These are phyloP conservation scores for Leptodermis oblonga DNA, from an alignment of 257 asterid species.

Conservation along the genomic window DNA sequence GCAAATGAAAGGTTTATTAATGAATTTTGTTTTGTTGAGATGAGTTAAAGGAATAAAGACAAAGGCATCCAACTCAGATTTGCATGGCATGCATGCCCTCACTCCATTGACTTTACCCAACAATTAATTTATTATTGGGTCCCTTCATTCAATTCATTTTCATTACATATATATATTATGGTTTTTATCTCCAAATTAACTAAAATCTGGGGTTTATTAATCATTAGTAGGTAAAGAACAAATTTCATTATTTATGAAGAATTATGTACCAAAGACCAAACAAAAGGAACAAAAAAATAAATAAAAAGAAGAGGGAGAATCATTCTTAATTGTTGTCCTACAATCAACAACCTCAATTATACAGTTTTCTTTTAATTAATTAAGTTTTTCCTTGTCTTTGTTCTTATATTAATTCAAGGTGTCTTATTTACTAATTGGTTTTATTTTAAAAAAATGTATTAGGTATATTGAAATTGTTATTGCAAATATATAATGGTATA, in stretches of 20 bases:
- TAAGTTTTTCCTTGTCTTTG: too few species aligned
- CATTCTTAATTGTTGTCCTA: not conserved
- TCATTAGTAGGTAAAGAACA: not conserved
- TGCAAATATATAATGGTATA: too few species aligned
- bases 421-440: too few species aligned
- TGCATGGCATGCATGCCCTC: constrained; percentile 1
- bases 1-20: not conserved
- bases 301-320: not conserved
- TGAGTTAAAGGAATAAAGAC: not conserved
- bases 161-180: too few species aligned
- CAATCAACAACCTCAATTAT: not conserved
- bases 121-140: not conserved
- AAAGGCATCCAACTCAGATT: not conserved
- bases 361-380: too few species aligned
- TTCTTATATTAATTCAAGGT: too few species aligned
- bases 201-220: not conserved
- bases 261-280: not conserved
- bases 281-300: too few species aligned
- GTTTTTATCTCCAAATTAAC: not conserved
- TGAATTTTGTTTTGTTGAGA: not conserved
- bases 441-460: too few species aligned
- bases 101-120: constrained; percentile 3
- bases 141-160: not conserved
- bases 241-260: not conserved
- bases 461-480: too few species aligned